These are phyloP conservation scores for Mucor lusitanicus DNA, from an alignment of 371 early-diverging fungal species.

Conservation along the genomic window DNA sequence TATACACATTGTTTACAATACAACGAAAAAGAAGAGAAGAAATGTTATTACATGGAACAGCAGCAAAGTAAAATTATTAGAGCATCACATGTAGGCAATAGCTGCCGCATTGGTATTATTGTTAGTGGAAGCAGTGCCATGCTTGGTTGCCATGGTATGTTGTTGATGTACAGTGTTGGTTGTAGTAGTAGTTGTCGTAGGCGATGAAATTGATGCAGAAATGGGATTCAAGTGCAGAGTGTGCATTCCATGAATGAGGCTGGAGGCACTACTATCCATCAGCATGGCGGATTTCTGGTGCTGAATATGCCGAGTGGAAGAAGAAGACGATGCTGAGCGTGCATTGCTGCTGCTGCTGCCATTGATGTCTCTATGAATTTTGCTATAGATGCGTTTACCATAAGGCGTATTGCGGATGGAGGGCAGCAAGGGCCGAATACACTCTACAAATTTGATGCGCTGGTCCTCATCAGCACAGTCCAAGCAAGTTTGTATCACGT, in stretches of 20 bases:
- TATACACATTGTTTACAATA: not conserved
- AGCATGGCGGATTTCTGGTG: not conserved
- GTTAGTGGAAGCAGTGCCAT: not conserved
- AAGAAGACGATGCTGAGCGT: not conserved
- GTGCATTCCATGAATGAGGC: not conserved
- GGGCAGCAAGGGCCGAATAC: constrained; percentile 76
- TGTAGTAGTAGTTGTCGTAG: not conserved
- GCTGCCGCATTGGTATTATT: not conserved
- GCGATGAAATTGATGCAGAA: not conserved
- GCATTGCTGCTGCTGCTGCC: not conserved
- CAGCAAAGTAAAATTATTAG: not conserved
- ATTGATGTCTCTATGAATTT: not conserved
- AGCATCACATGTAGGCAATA: not conserved
- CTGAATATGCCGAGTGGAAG: not conserved
- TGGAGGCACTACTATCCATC: not conserved
- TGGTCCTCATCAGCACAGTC: constrained; percentile 82
- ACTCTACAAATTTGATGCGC: constrained; percentile 53
- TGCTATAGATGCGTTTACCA: constrained; percentile 83
- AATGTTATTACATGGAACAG: not conserved
- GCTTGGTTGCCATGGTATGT: not conserved
- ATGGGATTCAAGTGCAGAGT: not conserved
- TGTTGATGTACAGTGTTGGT: not conserved
- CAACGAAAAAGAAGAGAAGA: not conserved
- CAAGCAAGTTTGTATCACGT: constrained; percentile 88
- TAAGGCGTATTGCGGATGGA: constrained; percentile 85